Evolutionary conservation across 305 asterid genomes (phyloP).

Genomic region (Rubia peregrina): DNA sequence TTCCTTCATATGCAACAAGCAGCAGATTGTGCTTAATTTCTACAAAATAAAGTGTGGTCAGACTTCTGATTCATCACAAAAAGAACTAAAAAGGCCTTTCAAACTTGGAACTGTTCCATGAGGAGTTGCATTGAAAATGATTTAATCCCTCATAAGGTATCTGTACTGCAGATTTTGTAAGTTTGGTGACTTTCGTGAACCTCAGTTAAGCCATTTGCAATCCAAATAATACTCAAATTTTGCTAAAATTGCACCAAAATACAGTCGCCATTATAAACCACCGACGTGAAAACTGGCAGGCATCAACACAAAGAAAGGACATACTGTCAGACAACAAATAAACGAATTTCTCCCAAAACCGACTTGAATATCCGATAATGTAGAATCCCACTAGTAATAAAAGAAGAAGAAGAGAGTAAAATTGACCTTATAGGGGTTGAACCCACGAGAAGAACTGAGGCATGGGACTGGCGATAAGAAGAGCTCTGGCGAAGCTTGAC

Average conservation of each 20-base stretch:
- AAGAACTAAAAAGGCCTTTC: neutral
- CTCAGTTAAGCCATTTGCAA: neutral
- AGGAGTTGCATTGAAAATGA: neutral
- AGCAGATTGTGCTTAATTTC: neutral
- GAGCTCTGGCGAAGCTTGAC: conserved; percentile 78
- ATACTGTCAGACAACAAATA: neutral
- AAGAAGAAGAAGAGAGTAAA: conserved; percentile 3
- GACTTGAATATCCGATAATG: conserved; percentile 1
- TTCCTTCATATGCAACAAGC: neutral
- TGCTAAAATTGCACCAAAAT: neutral
- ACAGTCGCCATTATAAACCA: too few species aligned
- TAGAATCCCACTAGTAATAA: neutral
- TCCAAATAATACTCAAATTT: neutral
- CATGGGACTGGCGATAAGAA: conserved; percentile 71
- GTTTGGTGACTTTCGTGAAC: neutral
- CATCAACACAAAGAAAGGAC: neutral
- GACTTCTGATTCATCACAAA: neutral
- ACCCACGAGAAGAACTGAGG: conserved; percentile 74
- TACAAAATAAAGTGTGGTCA: neutral
- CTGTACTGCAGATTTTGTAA: neutral
- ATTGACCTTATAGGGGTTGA: conserved; percentile 64
- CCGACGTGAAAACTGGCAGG: neutral
- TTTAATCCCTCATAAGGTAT: neutral
- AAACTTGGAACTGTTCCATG: neutral
- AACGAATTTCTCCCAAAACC: neutral